phyloP scores from a whole-genome alignment of 257 asterid species.

The Rubia yunnanensis region DNA sequence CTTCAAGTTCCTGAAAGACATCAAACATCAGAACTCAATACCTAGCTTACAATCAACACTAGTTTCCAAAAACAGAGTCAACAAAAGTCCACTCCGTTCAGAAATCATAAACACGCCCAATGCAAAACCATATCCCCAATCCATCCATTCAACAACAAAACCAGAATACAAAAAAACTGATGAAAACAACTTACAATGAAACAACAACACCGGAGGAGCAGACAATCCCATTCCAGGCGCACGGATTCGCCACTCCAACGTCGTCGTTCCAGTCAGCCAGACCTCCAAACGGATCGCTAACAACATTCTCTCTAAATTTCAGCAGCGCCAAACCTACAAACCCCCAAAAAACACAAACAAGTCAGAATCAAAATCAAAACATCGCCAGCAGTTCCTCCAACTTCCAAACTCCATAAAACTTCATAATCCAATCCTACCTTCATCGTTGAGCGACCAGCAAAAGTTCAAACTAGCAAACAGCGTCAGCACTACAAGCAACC shows the following conservation, averaged over 20 bases:
- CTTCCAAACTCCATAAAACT: neutral
- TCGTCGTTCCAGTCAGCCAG: slow-evolving; percentile 60
- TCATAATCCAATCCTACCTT: slow-evolving; percentile 38
- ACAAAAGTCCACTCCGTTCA: too few relatives aligned
- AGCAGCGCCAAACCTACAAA: slow-evolving; percentile 55
- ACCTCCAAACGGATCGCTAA: slow-evolving; percentile 54
- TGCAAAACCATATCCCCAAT: neutral
- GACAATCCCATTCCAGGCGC: slow-evolving; percentile 75
- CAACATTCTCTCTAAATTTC: slow-evolving; percentile 48
- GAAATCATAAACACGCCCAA: neutral
- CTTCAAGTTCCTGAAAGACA: slow-evolving; percentile 52
- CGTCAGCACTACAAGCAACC: slow-evolving; percentile 10
- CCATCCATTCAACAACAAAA: neutral
- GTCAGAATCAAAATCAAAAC: neutral
- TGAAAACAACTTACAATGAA: slow-evolving; percentile 47
- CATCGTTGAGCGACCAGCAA: slow-evolving; percentile 40
- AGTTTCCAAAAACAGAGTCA: neutral
- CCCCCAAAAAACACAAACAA: slow-evolving; percentile 1
- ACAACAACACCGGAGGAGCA: slow-evolving; percentile 58
- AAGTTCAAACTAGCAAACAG: slow-evolving; percentile 17
- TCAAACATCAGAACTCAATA: neutral
- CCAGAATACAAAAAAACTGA: neutral
- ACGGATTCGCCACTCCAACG: slow-evolving; percentile 47
- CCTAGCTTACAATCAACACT: neutral
- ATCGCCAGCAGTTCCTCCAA: neutral